Base-by-base conservation (phyloP, 1,284 basidiomycete species). In the Tausonia pullulans region DNA sequence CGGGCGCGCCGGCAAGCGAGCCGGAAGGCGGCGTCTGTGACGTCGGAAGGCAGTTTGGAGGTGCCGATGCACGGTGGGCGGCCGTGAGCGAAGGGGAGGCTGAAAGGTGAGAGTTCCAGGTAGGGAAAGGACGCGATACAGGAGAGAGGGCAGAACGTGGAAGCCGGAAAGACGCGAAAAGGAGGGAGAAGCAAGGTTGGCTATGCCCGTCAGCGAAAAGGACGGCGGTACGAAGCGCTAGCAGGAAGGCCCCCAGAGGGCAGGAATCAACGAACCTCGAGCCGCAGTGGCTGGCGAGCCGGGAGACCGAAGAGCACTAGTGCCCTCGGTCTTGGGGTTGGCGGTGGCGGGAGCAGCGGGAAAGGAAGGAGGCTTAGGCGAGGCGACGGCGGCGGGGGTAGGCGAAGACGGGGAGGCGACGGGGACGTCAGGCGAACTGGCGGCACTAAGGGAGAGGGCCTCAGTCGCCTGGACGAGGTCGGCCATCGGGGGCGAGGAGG, bases 21-120 rank as follows among this genome's bases (percentile, higher is more conserved):
- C 62, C 62, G 27, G 27, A 27, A 2, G 27, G 27, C 27, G 27
- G 27, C 27, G 27, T 27, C 11, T 41, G 39, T 2, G 58, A n/a
- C 10, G 60, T 61, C 3, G 60, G 60, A 13, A 61, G 60, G 11
- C 41, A 8, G 10, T 27, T 70, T 70, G 70, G 40, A 71, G 70
- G 14, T 74, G 72, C 64, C 69, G 70, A 53, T 75, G 71, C 69
- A 71, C 68, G 54, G 76, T 60, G 70, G 76, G 67, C 60, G 74
- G 72, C 63, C 39, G 67, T 48, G 54, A 27, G 58, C 44, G 40
- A 6, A 14, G 5, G 40, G 39, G 46, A 44, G 57, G 57, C 43
- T 45, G 43, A 16, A 41, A 41, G 55, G 6, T 27, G n/a, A 57
- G 43, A 14, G 55, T 41, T 14, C 55, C 27, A 41, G 55, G 43